Evolutionary conservation across 73 alveolate genomes (phyloP), one percentile per base, ranked within the genome.

Genomic region (Uronychia binucleata): DNA sequence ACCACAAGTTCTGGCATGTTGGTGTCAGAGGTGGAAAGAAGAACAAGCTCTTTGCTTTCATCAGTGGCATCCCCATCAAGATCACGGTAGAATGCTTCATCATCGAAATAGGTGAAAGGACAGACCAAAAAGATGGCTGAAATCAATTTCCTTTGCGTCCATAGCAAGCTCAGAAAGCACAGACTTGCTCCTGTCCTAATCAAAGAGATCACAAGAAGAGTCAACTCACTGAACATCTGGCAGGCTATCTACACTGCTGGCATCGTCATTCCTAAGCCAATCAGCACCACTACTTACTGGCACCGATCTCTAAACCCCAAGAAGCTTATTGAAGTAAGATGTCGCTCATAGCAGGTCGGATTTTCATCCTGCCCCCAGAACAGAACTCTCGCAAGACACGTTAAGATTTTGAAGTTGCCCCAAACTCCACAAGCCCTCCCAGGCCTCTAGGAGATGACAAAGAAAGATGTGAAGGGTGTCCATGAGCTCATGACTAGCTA

Each of bases 61-160:
- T 98, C 67, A 89, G 99, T 0, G 99, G 99, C 34, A 96, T 97
- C 80, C 99, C 99, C 19, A 95, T 96, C 67, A 91, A 95, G 67
- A 78, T 97, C 60, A 78, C 58, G 79, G 95, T 86, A 26, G 74
- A 46, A 46, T 5, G 19, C n/a, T 46, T 46, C n/a, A 11, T 46
- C 67, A 46, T 46, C n/a, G n/a, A 46, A 5, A 11, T 46, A 46
- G 67, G 96, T 92, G 32, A 86, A 88, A 35, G 96, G 95, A 1
- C 91, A 95, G 31, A 92, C 76, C 67, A 67, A 96, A 33, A 92
- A 93, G 92, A 98, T 98, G 99, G 98, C 99, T n/a, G 99, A 98
- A 91, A 97, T 98, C 91, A 96, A 97, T 77, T 98, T 98, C 94
- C 89, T 98, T 77, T 98, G 99, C 85, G 99, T 98, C 35, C 99